Evolutionary conservation across 495 filamentous ascomycete genomes (phyloP), one percentile per base, ranked within the genome.

Genomic region (Viridothelium virens): DNA sequence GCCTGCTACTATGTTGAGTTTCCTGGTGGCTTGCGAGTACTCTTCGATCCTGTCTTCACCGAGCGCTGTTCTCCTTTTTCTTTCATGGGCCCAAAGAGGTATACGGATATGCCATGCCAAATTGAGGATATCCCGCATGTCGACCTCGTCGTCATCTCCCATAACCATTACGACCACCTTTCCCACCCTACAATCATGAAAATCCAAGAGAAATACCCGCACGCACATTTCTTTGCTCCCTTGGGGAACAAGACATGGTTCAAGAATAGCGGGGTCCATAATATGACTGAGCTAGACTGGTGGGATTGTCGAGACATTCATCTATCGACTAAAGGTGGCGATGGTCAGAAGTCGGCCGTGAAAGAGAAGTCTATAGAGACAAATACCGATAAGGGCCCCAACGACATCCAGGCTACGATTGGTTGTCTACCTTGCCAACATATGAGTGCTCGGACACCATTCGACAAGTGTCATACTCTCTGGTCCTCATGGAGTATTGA

Each of bases 41-140:
- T 98, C 11, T 97, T 97, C 74, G 94, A 98, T 74, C 94, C 94
- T 1, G 93, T 98, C 16, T 96, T 98, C 67, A 91, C 92, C 68
- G 84, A 89, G 64, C 87, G 91, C 62, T 98, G 94, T 74, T 84
- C 85, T 33, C 94, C 93, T 1, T 82, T 91, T 70, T 81, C 81
- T 36, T 86, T 84, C 74, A 61, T 89, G 46, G 86, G 89, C 0
- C 91, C 93, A 0, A 91, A 89, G 77, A 82, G 94, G 62, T 96
- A 86, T 75, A 96, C 94, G 0, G 80, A 88, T 63, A 81, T 83
- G 64, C 90, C 94, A 2, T 96, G 91, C 72, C 67, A 87, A 41
- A 85, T 96, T 68, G 81, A 83, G 44, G 91, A 96, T 69, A 83
- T 98, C 10, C 94, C 92, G 6, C 76, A 81, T 36, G 86, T 98